phyloP scores from a whole-genome alignment of 2,329 filamentous ascomycete species.

The Trichoderma atroviride region DNA sequence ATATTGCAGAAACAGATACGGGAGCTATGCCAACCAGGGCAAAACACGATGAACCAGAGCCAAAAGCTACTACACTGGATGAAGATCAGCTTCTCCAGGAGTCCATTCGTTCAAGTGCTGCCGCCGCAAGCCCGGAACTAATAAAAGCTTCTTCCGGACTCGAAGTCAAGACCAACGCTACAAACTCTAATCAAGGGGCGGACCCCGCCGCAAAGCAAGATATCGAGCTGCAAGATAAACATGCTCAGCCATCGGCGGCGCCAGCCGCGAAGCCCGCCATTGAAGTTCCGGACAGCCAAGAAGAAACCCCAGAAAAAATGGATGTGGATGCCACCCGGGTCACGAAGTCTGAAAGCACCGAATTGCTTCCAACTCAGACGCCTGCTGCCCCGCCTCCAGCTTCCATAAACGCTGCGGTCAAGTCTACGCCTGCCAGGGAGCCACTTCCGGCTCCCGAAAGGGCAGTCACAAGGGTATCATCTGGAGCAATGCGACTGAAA shows the following conservation, averaged over 20 bases:
- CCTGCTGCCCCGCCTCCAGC: constrained; percentile 17
- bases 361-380: constrained; percentile 1
- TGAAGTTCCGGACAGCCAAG: constrained; percentile 44
- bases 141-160: constrained; percentile 14
- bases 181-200: constrained; percentile 18
- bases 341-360: constrained; percentile 28
- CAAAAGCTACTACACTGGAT: constrained; percentile 36
- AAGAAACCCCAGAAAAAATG: constrained; percentile 40
- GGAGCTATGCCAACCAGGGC: constrained; percentile 31
- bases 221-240: neutral
- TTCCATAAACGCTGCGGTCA: constrained; percentile 25
- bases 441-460: constrained; percentile 43
- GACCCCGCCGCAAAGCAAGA: neutral
- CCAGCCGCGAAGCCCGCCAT: constrained; percentile 34
- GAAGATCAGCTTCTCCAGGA: constrained; percentile 51
- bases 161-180: constrained; percentile 10
- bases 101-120: constrained; percentile 40
- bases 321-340: constrained; percentile 39
- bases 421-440: constrained; percentile 29
- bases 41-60: constrained; percentile 10
- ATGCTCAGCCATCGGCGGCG: neutral
- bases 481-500: constrained; percentile 70
- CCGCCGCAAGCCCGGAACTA: constrained; percentile 28
- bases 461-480: constrained; percentile 70
- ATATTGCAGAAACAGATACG: neutral